These are phyloP conservation scores for Aegilops bicornis DNA, from an alignment of 176 grass and related monocot species.

Conservation along the genomic window DNA sequence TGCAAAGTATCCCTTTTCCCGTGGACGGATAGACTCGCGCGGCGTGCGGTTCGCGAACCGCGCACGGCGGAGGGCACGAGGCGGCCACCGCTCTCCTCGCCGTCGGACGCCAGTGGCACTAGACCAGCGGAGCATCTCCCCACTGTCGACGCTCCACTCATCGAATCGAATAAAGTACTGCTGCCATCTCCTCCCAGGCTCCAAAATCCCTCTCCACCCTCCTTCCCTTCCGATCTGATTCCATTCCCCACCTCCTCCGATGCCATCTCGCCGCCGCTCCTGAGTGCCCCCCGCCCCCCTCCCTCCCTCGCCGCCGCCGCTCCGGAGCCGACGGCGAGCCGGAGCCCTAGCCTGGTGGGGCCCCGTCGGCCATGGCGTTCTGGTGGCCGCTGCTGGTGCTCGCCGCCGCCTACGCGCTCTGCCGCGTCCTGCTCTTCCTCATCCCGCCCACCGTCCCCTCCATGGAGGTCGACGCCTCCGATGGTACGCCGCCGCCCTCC, in stretches of 20 bases:
- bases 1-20: neutral
- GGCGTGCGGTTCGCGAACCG: neutral
- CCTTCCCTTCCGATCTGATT: neutral
- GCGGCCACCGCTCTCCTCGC: neutral
- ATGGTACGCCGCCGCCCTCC: slow-evolving; percentile 36
- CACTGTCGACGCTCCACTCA: neutral
- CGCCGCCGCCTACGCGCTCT: slow-evolving; percentile 69
- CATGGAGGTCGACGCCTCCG: slow-evolving; percentile 90
- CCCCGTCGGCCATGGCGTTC: slow-evolving; percentile 79
- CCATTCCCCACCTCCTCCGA: neutral
- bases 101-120: neutral
- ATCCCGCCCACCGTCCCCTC: slow-evolving; percentile 93
- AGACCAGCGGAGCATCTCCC: neutral
- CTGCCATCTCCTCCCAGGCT: neutral
- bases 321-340: neutral
- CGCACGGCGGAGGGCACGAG: slow-evolving; percentile 20
- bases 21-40: neutral
- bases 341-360: slow-evolving; percentile 31
- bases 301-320: neutral
- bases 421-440: slow-evolving; percentile 85
- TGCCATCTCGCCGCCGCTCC: slow-evolving; percentile 7
- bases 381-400: slow-evolving; percentile 96
- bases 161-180: slow-evolving; percentile 15
- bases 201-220: neutral
- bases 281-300: neutral